Conservation (phyloP, 192 early-diverging fungal genomes). For the Backusella macrospora region DNA sequence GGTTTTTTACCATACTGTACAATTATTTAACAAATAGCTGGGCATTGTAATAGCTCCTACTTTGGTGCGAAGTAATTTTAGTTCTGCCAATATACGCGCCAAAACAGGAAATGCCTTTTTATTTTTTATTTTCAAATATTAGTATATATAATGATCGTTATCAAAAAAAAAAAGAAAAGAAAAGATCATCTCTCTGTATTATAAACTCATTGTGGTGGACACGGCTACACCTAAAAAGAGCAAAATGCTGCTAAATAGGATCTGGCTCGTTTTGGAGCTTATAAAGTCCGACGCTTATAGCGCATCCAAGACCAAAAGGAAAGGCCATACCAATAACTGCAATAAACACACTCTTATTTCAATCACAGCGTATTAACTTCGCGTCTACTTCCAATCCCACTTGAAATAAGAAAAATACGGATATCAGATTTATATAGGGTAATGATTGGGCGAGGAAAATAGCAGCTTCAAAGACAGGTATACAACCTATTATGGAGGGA, state of each 20-base stretch:
- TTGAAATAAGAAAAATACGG: conserved; percentile 90
- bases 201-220: conserved; percentile 71
- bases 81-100: conserved; percentile 90
- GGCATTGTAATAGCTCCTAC: conserved; percentile 87
- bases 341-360: conserved; percentile 61
- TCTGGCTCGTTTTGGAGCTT: conserved; percentile 47
- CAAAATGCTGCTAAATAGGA: conserved; percentile 71
- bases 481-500: conserved; percentile 80
- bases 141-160: conserved; percentile 5
- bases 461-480: conserved; percentile 62
- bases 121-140: background rate
- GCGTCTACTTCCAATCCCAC: conserved; percentile 87
- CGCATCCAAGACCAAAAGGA: conserved; percentile 80
- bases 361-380: conserved; percentile 53
- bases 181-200: too few species aligned
- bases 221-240: conserved; percentile 91
- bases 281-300: conserved; percentile 74
- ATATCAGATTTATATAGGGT: conserved; percentile 71
- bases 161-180: too few species aligned
- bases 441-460: conserved; percentile 78
- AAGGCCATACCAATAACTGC: conserved; percentile 79
- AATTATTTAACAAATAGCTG: conserved; percentile 86
- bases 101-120: conserved; percentile 87
- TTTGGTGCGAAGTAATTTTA: conserved; percentile 76
- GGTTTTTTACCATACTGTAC: conserved; percentile 76